Conservation (phyloP, 2,329 filamentous ascomycete genomes). For the Hymenoscyphus scutula region DNA sequence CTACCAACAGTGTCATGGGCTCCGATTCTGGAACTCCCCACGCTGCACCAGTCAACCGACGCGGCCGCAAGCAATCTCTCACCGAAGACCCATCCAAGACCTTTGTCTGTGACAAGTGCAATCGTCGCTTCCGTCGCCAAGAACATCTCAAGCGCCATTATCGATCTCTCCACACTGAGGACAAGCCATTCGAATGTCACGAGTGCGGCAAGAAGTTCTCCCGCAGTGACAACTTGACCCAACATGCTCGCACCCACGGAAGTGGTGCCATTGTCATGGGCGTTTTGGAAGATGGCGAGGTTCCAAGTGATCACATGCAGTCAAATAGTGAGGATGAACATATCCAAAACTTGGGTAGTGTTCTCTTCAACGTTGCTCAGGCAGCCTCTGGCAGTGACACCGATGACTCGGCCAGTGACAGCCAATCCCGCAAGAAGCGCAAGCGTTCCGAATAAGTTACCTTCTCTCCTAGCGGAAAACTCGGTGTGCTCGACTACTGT, state of each 20-base stretch:
- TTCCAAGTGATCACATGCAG: constrained; percentile 43
- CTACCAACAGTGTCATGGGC: constrained; percentile 41
- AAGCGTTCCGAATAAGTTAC: constrained; percentile 61
- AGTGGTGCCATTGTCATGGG: constrained; percentile 89
- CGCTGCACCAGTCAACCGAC: constrained; percentile 72
- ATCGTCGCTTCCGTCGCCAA: constrained; percentile 93
- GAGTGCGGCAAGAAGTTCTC: constrained; percentile 99
- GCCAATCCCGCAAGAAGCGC: constrained; percentile 68
- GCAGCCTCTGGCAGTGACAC: constrained; percentile 66
- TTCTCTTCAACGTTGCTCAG: constrained; percentile 77
- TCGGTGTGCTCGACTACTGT: constrained; percentile 9
- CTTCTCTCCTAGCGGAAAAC: not conserved
- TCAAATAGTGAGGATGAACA: constrained; percentile 54
- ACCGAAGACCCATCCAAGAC: constrained; percentile 98
- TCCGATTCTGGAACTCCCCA: constrained; percentile 36
- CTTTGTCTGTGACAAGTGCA: constrained; percentile 94
- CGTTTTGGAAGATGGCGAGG: constrained; percentile 71
- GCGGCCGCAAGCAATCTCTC: constrained; percentile 95
- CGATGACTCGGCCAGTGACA: constrained; percentile 53
- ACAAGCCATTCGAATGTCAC: constrained; percentile 96
- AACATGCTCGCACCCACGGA: constrained; percentile 92
- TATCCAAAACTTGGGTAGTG: constrained; percentile 66
- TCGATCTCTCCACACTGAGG: constrained; percentile 94
- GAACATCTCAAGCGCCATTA: constrained; percentile 99
- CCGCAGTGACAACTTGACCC: constrained; percentile 92